These are phyloP conservation scores for Pseudogymnoascus destructans DNA, from an alignment of 2,329 filamentous ascomycete genomes.

Conservation along the genomic window DNA sequence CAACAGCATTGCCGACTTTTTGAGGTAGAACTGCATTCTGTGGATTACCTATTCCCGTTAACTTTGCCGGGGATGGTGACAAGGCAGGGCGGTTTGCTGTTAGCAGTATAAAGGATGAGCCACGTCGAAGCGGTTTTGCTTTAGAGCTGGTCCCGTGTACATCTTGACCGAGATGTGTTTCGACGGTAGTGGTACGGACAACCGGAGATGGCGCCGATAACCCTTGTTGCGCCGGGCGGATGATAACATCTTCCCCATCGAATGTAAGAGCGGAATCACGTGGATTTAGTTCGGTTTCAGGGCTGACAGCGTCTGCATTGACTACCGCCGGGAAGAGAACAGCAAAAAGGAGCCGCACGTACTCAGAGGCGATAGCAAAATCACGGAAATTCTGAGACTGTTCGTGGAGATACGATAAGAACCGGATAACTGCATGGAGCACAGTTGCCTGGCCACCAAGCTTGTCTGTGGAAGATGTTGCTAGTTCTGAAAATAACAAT, in stretches of 20 bases:
- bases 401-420: slow-evolving; percentile 66
- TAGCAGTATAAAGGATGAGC: slow-evolving; percentile 84
- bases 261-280: slow-evolving; percentile 70
- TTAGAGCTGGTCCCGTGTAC: slow-evolving; percentile 28
- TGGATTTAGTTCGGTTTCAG: slow-evolving; percentile 78
- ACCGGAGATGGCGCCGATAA: slow-evolving; percentile 53
- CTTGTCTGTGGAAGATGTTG: slow-evolving; percentile 34
- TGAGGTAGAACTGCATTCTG: slow-evolving; percentile 38
- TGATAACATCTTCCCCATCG: slow-evolving; percentile 72
- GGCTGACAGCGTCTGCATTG: slow-evolving; percentile 67
- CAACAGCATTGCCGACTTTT: slow-evolving; percentile 52
- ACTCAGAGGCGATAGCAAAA: slow-evolving; percentile 67
- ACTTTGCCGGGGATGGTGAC: slow-evolving; percentile 45
- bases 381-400: slow-evolving; percentile 69
- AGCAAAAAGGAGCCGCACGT: slow-evolving; percentile 64
- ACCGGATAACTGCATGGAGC: slow-evolving; percentile 63
- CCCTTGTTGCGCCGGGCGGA: slow-evolving; percentile 40
- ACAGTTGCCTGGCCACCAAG: slow-evolving; percentile 48
- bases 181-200: slow-evolving; percentile 56
- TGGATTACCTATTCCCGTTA: slow-evolving; percentile 50
- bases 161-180: slow-evolving; percentile 35
- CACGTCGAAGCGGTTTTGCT: slow-evolving; percentile 57
- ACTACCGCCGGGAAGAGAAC: slow-evolving; percentile 82
- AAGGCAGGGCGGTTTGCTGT: slow-evolving; percentile 50
- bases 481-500: slow-evolving; percentile 24